phyloP scores from a whole-genome alignment of 2,329 filamentous ascomycete species.

The Teratosphaeria pseudoeucalypti region DNA sequence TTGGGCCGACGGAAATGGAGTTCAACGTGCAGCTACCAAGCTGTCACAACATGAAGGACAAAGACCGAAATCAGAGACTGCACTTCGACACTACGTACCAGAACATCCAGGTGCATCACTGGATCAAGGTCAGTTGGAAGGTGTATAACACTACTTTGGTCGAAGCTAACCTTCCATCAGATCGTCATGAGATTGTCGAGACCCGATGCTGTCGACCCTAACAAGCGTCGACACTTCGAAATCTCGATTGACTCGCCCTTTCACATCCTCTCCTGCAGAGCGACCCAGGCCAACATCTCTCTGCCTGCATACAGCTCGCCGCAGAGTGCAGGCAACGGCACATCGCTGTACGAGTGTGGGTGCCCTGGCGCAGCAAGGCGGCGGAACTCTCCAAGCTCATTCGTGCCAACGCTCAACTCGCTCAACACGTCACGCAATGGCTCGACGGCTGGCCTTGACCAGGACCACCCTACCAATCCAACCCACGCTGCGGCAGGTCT shows the following conservation, averaged over 20 bases:
- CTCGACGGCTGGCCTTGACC: slow-evolving; percentile 13
- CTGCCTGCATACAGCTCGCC: slow-evolving; percentile 68
- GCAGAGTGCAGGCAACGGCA: slow-evolving; percentile 24
- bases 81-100: slow-evolving; percentile 90
- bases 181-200: slow-evolving; percentile 89
- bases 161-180: slow-evolving; percentile 32
- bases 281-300: slow-evolving; percentile 81
- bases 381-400: slow-evolving; percentile 38
- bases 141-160: too few relatives aligned
- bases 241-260: slow-evolving; percentile 95
- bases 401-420: slow-evolving; percentile 49
- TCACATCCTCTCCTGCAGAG: slow-evolving; percentile 83
- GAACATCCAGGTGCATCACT: slow-evolving; percentile 88
- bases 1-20: slow-evolving; percentile 87
- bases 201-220: slow-evolving; percentile 64
- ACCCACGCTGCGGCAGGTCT: slow-evolving; percentile 33
- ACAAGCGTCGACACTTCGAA: slow-evolving; percentile 79
- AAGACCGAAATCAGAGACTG: slow-evolving; percentile 54
- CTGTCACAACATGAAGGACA: slow-evolving; percentile 70
- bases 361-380: slow-evolving; percentile 55
- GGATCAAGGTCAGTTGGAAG: slow-evolving; percentile 67
- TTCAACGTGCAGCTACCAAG: slow-evolving; percentile 88
- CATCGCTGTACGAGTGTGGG: slow-evolving; percentile 45
- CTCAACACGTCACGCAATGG: slow-evolving; percentile 29
- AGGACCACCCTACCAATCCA: slow-evolving; percentile 8